Conservation (phyloP, 2,329 filamentous ascomycete species). For the Hymenoscyphus infarciens region DNA sequence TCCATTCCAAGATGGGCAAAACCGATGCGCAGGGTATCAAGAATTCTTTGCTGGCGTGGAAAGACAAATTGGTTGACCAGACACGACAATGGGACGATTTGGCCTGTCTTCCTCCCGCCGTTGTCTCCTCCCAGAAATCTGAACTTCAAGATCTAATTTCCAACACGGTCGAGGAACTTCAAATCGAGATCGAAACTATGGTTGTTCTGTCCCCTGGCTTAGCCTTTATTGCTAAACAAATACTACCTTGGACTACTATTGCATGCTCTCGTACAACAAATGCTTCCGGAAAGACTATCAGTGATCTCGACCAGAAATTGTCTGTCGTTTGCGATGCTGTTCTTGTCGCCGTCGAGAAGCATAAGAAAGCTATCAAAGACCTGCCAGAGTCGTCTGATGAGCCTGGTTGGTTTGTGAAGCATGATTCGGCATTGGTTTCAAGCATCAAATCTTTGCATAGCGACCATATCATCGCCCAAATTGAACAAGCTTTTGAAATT, state of each 20-base stretch:
- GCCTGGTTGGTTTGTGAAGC: slow-evolving; percentile 56
- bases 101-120: slow-evolving; percentile 47
- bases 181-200: slow-evolving; percentile 39
- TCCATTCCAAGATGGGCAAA: slow-evolving; percentile 63
- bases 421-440: slow-evolving; percentile 22
- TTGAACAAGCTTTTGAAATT: slow-evolving; percentile 43
- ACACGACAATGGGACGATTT: slow-evolving; percentile 42
- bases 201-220: slow-evolving; percentile 53
- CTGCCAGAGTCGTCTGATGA: slow-evolving; percentile 60
- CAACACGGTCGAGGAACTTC: slow-evolving; percentile 20
- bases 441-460: slow-evolving; percentile 31
- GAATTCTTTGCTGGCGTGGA: slow-evolving; percentile 48
- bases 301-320: slow-evolving; percentile 54
- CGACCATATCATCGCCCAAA: slow-evolving; percentile 30
- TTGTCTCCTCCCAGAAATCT: slow-evolving; percentile 43
- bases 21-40: slow-evolving; percentile 45
- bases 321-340: slow-evolving; percentile 69
- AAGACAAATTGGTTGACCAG: slow-evolving; percentile 45
- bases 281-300: slow-evolving; percentile 15
- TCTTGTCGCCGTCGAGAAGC: slow-evolving; percentile 74
- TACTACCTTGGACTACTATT: slow-evolving; percentile 59
- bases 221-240: slow-evolving; percentile 61
- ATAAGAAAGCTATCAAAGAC: slow-evolving; percentile 52
- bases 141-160: slow-evolving; percentile 23
- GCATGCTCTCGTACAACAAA: slow-evolving; percentile 16